Conservation (phyloP, 2,329 filamentous ascomycete species). For the Claviceps pazoutovae region DNA sequence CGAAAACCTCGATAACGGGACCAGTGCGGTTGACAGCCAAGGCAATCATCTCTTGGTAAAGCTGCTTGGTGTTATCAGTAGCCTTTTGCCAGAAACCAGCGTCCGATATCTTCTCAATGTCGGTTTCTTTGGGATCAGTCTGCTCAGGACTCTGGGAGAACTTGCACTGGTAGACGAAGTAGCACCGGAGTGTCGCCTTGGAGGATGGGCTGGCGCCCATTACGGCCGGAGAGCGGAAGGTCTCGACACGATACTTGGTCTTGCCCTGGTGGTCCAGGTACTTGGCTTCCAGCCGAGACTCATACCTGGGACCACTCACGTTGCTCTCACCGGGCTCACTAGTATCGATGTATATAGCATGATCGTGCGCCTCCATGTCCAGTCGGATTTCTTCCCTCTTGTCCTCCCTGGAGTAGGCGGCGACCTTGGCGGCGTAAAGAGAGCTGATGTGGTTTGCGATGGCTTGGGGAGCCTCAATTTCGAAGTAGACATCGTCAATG, state of each 20-base stretch:
- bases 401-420: conserved; percentile 83
- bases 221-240: conserved; percentile 80
- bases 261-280: conserved; percentile 72
- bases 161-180: conserved; percentile 95
- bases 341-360: conserved; percentile 97
- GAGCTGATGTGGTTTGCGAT: conserved; percentile 93
- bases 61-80: conserved; percentile 84
- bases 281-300: conserved; percentile 86
- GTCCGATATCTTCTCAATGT: conserved; percentile 83
- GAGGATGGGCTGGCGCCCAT: conserved; percentile 54
- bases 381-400: conserved; percentile 88
- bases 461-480: conserved; percentile 71
- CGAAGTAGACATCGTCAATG: conserved; percentile 97
- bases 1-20: conserved; percentile 94
- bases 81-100: conserved; percentile 91
- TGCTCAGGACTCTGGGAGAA: conserved; percentile 64
- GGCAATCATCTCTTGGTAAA: conserved; percentile 89
- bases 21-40: conserved; percentile 73
- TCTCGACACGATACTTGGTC: conserved; percentile 82
- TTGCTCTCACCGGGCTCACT: conserved; percentile 74
- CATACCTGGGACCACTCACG: conserved; percentile 73
- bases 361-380: conserved; percentile 87
- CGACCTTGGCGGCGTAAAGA: conserved; percentile 91
- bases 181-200: conserved; percentile 81
- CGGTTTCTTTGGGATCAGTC: conserved; percentile 65